Base-by-base conservation (phyloP, 2,329 filamentous ascomycete genomes). In the Colletotrichum caudatum region DNA sequence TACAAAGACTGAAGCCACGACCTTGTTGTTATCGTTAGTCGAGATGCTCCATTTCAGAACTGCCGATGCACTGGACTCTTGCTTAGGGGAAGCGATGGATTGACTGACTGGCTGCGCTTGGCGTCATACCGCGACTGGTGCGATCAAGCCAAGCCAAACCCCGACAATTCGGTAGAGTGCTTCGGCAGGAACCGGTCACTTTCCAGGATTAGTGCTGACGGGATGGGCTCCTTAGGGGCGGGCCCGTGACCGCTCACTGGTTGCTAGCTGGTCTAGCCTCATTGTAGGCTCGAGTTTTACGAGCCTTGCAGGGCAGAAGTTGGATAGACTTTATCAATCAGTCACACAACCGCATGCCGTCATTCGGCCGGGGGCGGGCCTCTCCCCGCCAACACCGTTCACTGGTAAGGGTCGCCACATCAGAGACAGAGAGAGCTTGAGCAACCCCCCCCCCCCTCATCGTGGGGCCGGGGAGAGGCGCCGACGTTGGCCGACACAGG, bases 151-250 rank as follows among this genome's bases (percentile, higher is more conserved):
- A 14, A 23, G 48, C 41, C 23, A 26, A 64, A 53, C 29, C 35
- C 48, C 54, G 37, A 44, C 35, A 46, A 33, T n/a, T 35, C 69
- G 66, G 65, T 60, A 35, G 39, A 44, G 46, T n/a, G 16, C 29
- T 50, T 72, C 66, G 69, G 66, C 46, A 69, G 56, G 48, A 48
- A 29, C 65, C 65, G 69, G 69, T 11, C 14, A 60, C 29, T 44
- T 23, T 58, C 5, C 0, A 29, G 8, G 59, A 12, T 46, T 64
- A 60, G 54, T 60, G 65, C 65, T 71, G 53, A 64, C 48, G 26
- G n/a, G 33, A 61, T 51, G 12, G 20, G 53, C 37, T n/a, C 6
- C 18, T 23, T 20, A 29, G 33, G 33, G 54, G 29, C 29, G 54
- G 20, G 41, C 37, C 29, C 16, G 33, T 37, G 51, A 14, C 9